Evolutionary conservation across 345 rosid genomes (phyloP), one percentile per base, ranked within the genome.

Genomic region (Camelina hispida): DNA sequence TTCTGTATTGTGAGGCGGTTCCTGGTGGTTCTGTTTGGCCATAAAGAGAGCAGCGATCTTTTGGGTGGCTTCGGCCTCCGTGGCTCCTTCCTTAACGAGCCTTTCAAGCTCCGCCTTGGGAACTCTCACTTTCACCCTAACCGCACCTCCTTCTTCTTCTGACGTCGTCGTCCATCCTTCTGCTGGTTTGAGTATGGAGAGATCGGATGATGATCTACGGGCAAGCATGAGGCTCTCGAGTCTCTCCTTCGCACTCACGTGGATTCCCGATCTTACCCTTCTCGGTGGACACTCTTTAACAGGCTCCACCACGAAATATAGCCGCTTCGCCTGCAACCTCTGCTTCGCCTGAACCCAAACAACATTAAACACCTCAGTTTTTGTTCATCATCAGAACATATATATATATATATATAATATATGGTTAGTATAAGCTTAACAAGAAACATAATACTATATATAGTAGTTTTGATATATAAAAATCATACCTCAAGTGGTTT

Each of bases 161-260:
- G 30, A 28, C 35, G 50, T 46, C 66, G 23, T 18, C 13, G 38
- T 44, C 69, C 77, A 66, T 34, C 23, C 78, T 37, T 71, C 66
- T 0, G 40, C n/a, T 2, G 82, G 79, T 53, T 79, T 87, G 77
- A 91, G 78, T 53, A 85, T 80, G 1, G 97, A 82, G 3, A 95
- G 88, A 76, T 96, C 99, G 3, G 99, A 96, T 1, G 80, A 84
- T 0, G 97, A 96, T 79, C 99, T 85, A 75, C 97, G 66, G 0
- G 96, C 70, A 73, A 93, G 66, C 96, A 88, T 89, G 32, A 96
- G 82, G 62, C 83, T 85, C 83, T 96, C 99, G 1, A 96, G 89
- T 81, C 96, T 83, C 82, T 93, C 97, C 80, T 88, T 87, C 0
- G 99, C 99, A 56, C 87, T 85, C 93, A 89, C 83, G 58, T 75